A percentile compares a stretch with the other conserved stretches of the same genome.
Evolutionary conservation across 2,329 filamentous ascomycete genomes (phyloP).

Genomic region (Aspergillus texensis): DNA sequence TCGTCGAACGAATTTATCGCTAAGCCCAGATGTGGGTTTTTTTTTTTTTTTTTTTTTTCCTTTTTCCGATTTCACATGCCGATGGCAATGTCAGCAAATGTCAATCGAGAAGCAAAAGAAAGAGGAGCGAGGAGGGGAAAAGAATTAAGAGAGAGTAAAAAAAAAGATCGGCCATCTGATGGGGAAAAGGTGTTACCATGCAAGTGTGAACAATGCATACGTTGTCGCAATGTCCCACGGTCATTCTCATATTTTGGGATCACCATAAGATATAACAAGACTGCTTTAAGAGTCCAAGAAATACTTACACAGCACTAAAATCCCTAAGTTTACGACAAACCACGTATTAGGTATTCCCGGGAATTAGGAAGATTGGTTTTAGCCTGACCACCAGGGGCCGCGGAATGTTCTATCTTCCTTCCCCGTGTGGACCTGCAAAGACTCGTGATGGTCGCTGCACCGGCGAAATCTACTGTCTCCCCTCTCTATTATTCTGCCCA

Average conservation of each 20-base stretch:
- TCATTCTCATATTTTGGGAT: not conserved
- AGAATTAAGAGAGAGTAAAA: not conserved
- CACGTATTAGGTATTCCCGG: constrained; percentile 21
- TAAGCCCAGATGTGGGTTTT: constrained; percentile 8
- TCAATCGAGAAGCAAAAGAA: not conserved
- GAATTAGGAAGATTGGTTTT: constrained; percentile 23
- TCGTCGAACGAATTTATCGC: constrained; percentile 2
- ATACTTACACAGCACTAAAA: too few species aligned
- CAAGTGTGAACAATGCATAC: not conserved
- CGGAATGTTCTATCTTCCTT: constrained; percentile 24
- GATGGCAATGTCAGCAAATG: not conserved
- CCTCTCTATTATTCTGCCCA: not conserved
- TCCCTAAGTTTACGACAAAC: constrained; percentile 2
- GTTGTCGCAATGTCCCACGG: not conserved
- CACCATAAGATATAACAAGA: not conserved
- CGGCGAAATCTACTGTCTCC: not conserved
- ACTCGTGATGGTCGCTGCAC: not conserved
- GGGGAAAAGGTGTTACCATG: not conserved
- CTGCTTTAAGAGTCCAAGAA: not conserved
- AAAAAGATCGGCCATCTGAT: not conserved
- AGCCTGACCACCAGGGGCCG: constrained; percentile 19
- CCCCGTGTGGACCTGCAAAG: constrained; percentile 13
- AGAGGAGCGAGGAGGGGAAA: not conserved
- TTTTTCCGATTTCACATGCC: not conserved
- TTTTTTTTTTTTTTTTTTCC: not conserved